Base-by-base conservation (phyloP, 129 eudicot genomes). In the Lactuca saligna region DNA sequence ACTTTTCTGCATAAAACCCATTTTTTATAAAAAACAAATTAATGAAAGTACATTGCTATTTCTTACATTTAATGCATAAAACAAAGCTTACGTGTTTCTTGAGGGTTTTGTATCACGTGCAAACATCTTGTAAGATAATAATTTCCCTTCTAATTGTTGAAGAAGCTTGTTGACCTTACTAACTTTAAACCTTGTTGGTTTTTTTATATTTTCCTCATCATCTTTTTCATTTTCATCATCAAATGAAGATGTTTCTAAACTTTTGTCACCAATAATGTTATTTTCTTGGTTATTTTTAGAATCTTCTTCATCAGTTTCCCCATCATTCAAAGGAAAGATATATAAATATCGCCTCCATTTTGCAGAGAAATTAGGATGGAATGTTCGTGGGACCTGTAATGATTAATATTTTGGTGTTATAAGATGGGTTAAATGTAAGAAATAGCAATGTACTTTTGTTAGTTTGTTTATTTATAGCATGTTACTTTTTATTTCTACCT, bases 91-190 rank as follows among this genome's bases (percentile, higher is more conserved):
- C 98, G 72, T 65, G 75, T 85, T 94, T 73, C 99, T 80, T 46
- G 97, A 82, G 68, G 97, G 90, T 84, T 89, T 94, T 51, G 99
- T 94, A 73, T 94, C 99, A 16, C 99, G 90, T 29, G 99, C 97
- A 83, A 94, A 94, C 82, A 89, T 87, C 80, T 83, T 94, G 80
- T 87, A 94, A 41, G 99, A 94, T 59, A 89, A 77, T 60, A 87
- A 63, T 44, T 89, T 94, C 51, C 99, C 97, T 84, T 89, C 97
- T 33, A 94, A 58, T 67, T 87, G 95, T 54, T 69, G 78, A 39
- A 94, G 62, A 75, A 87, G 81, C 66, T 58, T 82, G 81, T 94
- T 81, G 64, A 94, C 97, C 77, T 82, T 88, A 74, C 79, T 57
- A 31, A 89, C 85, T 54, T 73, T 72, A 65, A 94, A 89, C 56